These are phyloP conservation scores for Collybiopsis luxurians DNA, from an alignment of 768 basidiomycete genomes.

Conservation along the genomic window DNA sequence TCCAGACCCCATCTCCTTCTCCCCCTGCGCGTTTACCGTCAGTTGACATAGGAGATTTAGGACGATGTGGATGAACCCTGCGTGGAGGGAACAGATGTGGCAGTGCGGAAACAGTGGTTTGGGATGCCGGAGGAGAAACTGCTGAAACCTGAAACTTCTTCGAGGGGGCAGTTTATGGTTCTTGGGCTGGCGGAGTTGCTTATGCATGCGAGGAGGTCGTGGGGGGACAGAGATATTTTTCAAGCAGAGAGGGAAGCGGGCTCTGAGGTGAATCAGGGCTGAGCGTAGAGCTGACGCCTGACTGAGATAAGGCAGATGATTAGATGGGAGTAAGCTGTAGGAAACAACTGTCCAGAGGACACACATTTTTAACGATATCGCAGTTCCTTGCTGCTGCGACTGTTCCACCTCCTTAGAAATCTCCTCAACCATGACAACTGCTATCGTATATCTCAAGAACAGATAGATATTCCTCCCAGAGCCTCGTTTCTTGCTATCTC, in stretches of 20 bases:
- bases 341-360: too few relatives aligned
- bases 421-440: conserved; percentile 60
- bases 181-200: conserved; percentile 85
- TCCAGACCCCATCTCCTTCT: conserved; percentile 86
- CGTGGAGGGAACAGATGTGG: conserved; percentile 92
- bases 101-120: conserved; percentile 61
- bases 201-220: conserved; percentile 60
- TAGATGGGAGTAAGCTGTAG: background rate
- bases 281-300: conserved; percentile 86
- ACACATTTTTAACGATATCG: conserved; percentile 79
- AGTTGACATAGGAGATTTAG: conserved; percentile 91
- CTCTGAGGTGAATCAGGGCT: conserved; percentile 83
- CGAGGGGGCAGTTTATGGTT: conserved; percentile 66
- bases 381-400: conserved; percentile 69
- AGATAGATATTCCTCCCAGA: conserved; percentile 81
- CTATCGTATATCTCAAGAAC: conserved; percentile 65
- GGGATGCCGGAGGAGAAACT: conserved; percentile 45
- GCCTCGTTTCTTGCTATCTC: conserved; percentile 85
- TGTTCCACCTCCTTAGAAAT: conserved; percentile 82
- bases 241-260: conserved; percentile 88
- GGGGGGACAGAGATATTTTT: conserved; percentile 60
- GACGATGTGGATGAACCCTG: conserved; percentile 89
- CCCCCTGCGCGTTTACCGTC: conserved; percentile 76
- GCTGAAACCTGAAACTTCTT: conserved; percentile 87
- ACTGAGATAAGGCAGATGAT: conserved; percentile 42